phyloP scores from a whole-genome alignment of 1,139 yeast genomes.

The Magnusiomyces suaveolens region DNA sequence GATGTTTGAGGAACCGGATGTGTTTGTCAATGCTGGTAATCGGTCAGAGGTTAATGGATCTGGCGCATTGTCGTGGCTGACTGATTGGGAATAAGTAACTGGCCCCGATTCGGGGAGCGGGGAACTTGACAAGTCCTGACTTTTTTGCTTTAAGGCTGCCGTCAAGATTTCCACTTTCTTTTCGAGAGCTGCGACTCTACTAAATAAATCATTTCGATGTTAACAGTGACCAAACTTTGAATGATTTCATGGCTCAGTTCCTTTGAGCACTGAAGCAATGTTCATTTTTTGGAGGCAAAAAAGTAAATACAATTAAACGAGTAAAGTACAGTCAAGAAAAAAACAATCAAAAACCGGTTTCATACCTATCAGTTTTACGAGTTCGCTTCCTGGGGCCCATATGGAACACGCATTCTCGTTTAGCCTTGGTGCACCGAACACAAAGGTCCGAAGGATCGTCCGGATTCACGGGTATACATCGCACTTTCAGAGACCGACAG shows the following conservation, averaged over 20 bases:
- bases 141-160: constrained; percentile 17
- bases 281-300: not conserved
- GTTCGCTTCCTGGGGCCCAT: constrained; percentile 51
- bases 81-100: no score
- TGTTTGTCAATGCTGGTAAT: not conserved
- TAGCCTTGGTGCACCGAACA: constrained; percentile 57
- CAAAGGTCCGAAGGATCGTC: constrained; percentile 57
- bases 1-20: not conserved
- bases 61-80: no score
- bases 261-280: not conserved
- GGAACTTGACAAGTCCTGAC: not conserved
- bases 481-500: constrained; percentile 73
- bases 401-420: constrained; percentile 59
- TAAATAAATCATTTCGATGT: constrained; percentile 7
- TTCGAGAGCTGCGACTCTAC: constrained; percentile 33
- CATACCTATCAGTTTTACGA: constrained; percentile 27
- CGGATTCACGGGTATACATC: constrained; percentile 66
- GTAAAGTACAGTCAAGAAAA: not conserved
- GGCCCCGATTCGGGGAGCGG: not conserved
- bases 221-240: not conserved
- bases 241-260: not conserved
- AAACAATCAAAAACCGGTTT: not conserved
- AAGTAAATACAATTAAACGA: not conserved
- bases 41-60: not conserved
- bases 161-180: constrained; percentile 30